Evolutionary conservation across 768 basidiomycete species (phyloP), one percentile per base, ranked within the genome.

Genomic region (Antrodiella citrinella): DNA sequence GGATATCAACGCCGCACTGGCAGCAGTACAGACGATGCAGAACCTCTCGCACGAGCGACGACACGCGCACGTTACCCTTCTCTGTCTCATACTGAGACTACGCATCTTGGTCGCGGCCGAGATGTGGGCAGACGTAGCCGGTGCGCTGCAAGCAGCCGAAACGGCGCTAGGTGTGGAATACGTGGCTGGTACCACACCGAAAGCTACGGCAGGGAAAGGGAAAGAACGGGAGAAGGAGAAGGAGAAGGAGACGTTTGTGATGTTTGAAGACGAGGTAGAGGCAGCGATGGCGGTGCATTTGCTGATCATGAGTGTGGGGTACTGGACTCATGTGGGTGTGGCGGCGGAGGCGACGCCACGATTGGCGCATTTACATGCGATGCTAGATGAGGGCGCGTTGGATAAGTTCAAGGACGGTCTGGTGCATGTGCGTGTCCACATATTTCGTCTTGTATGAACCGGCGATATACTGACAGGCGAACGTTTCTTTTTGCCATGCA

Each of bases 261-360:
- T 47, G 23, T 67, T 67, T 47, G 63, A 65, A 39, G 68, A 68
- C 47, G 20, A 58, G 38, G 60, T 70, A 41, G 72, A 69, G 41
- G 59, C 66, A 2, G 58, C 71, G 1, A 69, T 79, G 54, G 72
- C 71, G 2, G 66, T 84, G 2, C 84, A 89, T 57, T 62, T 78
- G 7, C 77, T 90, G 20, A 72, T 86, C 45, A 65, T 86, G 19
- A 73, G 78, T 3, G 70, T 85, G 7, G 62, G 82, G 19, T 85
- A 75, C 58, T 71, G 79, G 56, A 84, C 84, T 0, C 81, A 86
- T 54, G 65, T 66, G 0, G 84, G 84, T 4, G 67, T 71, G 47
- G 68, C 75, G 4, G 59, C 68, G 15, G 67, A 70, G 12, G 72
- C 78, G 0, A 69, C 75, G n/a, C 62, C 67, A 5, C 68, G 86